These are phyloP conservation scores for Cytospora leucostoma DNA, from an alignment of 2,329 filamentous ascomycete species.

Conservation along the genomic window DNA sequence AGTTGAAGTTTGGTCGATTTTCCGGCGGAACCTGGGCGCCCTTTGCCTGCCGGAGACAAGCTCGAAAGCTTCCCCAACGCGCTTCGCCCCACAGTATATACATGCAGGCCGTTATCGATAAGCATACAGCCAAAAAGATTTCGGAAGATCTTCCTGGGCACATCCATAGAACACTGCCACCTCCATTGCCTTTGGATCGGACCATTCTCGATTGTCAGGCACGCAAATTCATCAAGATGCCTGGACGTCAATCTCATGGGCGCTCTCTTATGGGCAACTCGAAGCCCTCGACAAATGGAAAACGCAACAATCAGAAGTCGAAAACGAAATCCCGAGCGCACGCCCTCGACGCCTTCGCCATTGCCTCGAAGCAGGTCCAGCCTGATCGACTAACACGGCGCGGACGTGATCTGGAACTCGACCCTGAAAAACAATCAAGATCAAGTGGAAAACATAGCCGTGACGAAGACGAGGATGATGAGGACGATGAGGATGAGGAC, in stretches of 20 bases:
- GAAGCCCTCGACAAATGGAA: slow-evolving; percentile 28
- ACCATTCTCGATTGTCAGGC: not conserved
- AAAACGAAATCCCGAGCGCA: slow-evolving; percentile 52
- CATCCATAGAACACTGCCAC: not conserved
- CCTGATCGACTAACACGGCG: slow-evolving; percentile 42
- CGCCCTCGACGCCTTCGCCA: slow-evolving; percentile 59
- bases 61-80: not conserved
- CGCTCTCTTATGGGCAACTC: slow-evolving; percentile 47
- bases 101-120: slow-evolving; percentile 20
- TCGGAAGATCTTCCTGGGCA: not conserved
- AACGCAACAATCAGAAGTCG: slow-evolving; percentile 42
- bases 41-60: slow-evolving; percentile 14
- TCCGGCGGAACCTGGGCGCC: slow-evolving; percentile 12
- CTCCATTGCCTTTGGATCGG: not conserved
- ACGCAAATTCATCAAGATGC: slow-evolving; percentile 42
- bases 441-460: slow-evolving; percentile 42
- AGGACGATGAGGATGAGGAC: slow-evolving; percentile 60
- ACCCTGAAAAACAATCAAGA: slow-evolving; percentile 43
- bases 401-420: slow-evolving; percentile 53
- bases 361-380: slow-evolving; percentile 53
- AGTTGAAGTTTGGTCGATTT: slow-evolving; percentile 5
- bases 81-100: not conserved
- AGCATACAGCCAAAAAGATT: slow-evolving; percentile 22
- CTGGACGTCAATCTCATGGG: slow-evolving; percentile 61
- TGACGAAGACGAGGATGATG: slow-evolving; percentile 48